Conservation (phyloP, 2,329 filamentous ascomycete species). For the Blastomyces gilchristii region DNA sequence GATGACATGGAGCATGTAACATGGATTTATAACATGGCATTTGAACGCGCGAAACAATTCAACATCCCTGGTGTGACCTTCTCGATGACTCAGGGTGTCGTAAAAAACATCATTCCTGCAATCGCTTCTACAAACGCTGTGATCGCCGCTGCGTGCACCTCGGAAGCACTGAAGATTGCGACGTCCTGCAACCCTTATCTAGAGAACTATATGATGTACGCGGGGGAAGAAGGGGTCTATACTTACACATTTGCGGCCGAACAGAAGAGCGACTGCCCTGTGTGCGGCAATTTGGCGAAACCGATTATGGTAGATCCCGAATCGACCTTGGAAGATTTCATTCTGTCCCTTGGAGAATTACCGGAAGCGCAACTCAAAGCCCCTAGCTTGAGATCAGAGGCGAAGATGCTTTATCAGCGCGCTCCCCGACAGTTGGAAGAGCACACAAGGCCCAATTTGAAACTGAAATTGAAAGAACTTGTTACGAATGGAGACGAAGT, state of each 20-base stretch:
- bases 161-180: conserved; percentile 90
- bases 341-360: conserved; percentile 70
- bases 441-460: conserved; percentile 72
- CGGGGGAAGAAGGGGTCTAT: conserved; percentile 88
- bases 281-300: conserved; percentile 76
- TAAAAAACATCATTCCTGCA: conserved; percentile 98
- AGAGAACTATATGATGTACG: conserved; percentile 99
- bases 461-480: conserved; percentile 65
- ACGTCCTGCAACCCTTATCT: conserved; percentile 72
- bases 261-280: conserved; percentile 87
- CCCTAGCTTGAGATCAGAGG: conserved; percentile 70
- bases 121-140: conserved; percentile 98
- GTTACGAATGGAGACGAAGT: conserved; percentile 76
- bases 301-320: conserved; percentile 61
- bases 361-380: conserved; percentile 91
- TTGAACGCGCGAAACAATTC: conserved; percentile 73
- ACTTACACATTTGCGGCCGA: conserved; percentile 96
- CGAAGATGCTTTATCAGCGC: conserved; percentile 84
- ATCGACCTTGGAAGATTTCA: conserved; percentile 68
- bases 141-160: conserved; percentile 89
- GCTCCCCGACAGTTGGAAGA: conserved; percentile 70
- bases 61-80: conserved; percentile 90
- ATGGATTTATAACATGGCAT: conserved; percentile 87
- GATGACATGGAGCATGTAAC: conserved; percentile 94
- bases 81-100: conserved; percentile 87